phyloP scores from a whole-genome alignment of 345 rosid genomes.

The Lepidium didymum region DNA sequence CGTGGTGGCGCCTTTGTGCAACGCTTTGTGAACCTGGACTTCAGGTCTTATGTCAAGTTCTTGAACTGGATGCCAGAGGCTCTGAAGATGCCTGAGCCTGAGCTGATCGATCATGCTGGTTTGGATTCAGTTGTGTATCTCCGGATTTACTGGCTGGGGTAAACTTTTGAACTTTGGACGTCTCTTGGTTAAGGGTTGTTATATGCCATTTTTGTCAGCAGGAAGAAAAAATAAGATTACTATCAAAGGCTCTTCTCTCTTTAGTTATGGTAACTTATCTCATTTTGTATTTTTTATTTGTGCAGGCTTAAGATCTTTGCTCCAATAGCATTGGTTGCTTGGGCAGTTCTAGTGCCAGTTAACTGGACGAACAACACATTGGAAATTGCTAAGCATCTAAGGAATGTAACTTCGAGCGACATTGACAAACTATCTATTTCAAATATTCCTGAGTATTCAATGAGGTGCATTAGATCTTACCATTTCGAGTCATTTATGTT shows the following conservation, averaged over 20 bases:
- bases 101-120: slow-evolving; percentile 96
- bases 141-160: slow-evolving; percentile 94
- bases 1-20: slow-evolving; percentile 48
- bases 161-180: slow-evolving; percentile 10
- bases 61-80: slow-evolving; percentile 95
- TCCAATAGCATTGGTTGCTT: slow-evolving; percentile 70
- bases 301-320: slow-evolving; percentile 82
- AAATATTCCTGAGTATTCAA: slow-evolving; percentile 57
- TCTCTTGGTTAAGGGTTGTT: not conserved
- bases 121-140: slow-evolving; percentile 92
- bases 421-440: slow-evolving; percentile 91
- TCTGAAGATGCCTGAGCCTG: slow-evolving; percentile 85
- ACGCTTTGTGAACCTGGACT: slow-evolving; percentile 78
- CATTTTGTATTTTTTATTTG: not conserved
- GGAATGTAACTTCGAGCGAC: slow-evolving; percentile 69
- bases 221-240: not conserved
- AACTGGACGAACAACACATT: slow-evolving; percentile 63
- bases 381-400: slow-evolving; percentile 26
- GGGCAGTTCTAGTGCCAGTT: slow-evolving; percentile 80
- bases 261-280: not conserved
- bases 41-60: slow-evolving; percentile 58
- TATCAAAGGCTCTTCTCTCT: not conserved
- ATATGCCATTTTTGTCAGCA: not conserved
- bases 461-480: slow-evolving; percentile 40
- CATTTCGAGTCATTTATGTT: not conserved